Evolutionary conservation across 2,329 filamentous ascomycete species (phyloP), one percentile per base, ranked within the genome.

Genomic region (Fonsecaea multimorphosa): DNA sequence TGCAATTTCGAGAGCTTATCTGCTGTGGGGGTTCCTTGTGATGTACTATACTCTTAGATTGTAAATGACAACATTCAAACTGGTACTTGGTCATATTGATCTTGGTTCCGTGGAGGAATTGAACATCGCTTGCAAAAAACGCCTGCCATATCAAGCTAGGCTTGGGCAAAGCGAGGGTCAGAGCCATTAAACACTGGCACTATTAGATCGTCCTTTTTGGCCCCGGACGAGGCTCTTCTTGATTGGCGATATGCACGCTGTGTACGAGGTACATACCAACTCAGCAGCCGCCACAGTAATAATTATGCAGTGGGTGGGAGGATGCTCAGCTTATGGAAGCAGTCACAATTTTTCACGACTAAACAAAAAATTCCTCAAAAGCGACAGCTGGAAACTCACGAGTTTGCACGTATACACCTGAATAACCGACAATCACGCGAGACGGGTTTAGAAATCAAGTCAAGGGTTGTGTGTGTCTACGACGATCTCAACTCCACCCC

Each of bases 271-370:
- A 14, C 38, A 5, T 2, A 49, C 44, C 44, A 49, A 12, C 38
- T 58, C 56, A 49, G 56, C 38, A 32, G 27, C 3, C 27, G 27
- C 27, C 54, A 38, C 54, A n/a, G 8, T 8, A 3, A 31, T 8
- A 31, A 31, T 31, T 31, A 31, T 31, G n/a, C n/a, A n/a, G n/a
- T n/a, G 40, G 14, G 29, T 31, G 27, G 55, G 14, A 44, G 34
- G 36, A 46, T 58, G 46, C 38, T 44, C 56, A 58, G 56, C 56
- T 58, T 58, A 58, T 58, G 56, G 27, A 46, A 58, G 14, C 56
- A 46, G 27, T 7, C 24, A 3, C 24, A 5, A 16, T 27, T 9
- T 32, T 14, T 38, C 40, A 31, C 56, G 56, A 58, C 56, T 58
- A 58, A 58, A 58, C 56, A 58, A 11, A n/a, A 58, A 32, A 58